These are phyloP conservation scores for Candida loeiensis DNA, from an alignment of 805 yeast species.

Conservation along the genomic window DNA sequence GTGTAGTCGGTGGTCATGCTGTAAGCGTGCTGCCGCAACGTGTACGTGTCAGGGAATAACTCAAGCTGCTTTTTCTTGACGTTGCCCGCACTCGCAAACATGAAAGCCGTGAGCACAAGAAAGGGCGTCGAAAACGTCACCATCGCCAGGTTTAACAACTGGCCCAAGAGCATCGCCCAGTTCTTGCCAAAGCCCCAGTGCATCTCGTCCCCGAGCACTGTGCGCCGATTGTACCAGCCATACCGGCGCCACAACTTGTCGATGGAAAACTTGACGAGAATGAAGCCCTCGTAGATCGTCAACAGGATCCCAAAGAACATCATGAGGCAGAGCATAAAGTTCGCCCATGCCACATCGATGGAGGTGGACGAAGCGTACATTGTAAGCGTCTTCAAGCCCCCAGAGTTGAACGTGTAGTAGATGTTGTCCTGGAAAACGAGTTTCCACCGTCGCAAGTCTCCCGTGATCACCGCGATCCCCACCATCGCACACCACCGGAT, in stretches of 20 bases:
- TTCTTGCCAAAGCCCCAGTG: constrained; percentile 18
- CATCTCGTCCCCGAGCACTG: constrained; percentile 9
- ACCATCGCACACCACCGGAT: constrained; percentile 57
- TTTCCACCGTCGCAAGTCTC: not conserved
- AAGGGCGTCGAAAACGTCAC: constrained; percentile 41
- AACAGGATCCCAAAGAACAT: constrained; percentile 23
- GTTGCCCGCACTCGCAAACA: constrained; percentile 24
- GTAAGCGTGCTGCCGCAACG: constrained; percentile 23
- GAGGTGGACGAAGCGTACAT: constrained; percentile 24
- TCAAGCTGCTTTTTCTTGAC: constrained; percentile 12
- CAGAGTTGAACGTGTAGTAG: constrained; percentile 38
- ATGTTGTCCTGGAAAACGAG: constrained; percentile 29
- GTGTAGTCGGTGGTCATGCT: constrained; percentile 24
- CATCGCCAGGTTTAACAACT: constrained; percentile 28
- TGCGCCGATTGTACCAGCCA: constrained; percentile 1
- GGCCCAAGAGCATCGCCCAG: constrained; percentile 29
- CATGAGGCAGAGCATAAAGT: constrained; percentile 36
- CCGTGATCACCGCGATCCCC: constrained; percentile 23
- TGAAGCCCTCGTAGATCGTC: constrained; percentile 7
- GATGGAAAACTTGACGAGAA: constrained; percentile 1
- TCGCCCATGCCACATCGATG: constrained; percentile 37
- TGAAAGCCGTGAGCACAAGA: constrained; percentile 35
- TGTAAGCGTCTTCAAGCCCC: constrained; percentile 40
- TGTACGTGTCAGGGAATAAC: constrained; percentile 12
- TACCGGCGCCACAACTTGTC: constrained; percentile 4